Conservation (phyloP, 169 alveolate genomes). For the Theileria orientalis region DNA sequence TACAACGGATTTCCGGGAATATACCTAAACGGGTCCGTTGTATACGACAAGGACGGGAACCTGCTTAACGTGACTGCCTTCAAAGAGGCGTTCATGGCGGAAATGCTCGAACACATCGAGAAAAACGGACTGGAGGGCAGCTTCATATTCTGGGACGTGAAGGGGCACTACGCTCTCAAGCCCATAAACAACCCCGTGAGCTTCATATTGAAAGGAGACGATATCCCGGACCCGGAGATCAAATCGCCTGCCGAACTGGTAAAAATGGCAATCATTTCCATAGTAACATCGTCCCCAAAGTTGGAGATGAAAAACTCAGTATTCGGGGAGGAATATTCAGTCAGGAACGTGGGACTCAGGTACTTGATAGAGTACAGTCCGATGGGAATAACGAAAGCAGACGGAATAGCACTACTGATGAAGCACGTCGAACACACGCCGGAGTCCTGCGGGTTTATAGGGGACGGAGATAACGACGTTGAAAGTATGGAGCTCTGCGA, state of each 20-base stretch:
- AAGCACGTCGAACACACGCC: constrained; percentile 13
- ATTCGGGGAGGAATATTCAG: neutral
- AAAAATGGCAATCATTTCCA: constrained; percentile 30
- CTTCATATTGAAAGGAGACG: constrained; percentile 12
- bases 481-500: constrained; percentile 57
- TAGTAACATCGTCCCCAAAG: constrained; percentile 1
- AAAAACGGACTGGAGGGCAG: neutral
- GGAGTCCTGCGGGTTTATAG: constrained; percentile 47
- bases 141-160: constrained; percentile 31
- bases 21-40: constrained; percentile 58
- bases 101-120: constrained; percentile 22
- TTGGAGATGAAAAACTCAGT: neutral
- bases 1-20: constrained; percentile 64
- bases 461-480: constrained; percentile 62
- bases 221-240: constrained; percentile 15
- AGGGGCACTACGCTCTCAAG: constrained; percentile 26
- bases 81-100: constrained; percentile 5
- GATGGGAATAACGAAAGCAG: constrained; percentile 31
- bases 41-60: constrained; percentile 35
- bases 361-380: constrained; percentile 18
- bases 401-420: constrained; percentile 39
- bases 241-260: constrained; percentile 11
- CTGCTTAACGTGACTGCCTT: constrained; percentile 25
- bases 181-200: constrained; percentile 8
- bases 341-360: constrained; percentile 3